Evolutionary conservation across 306 rosid genomes (phyloP).

Genomic region (Rosa chinensis): DNA sequence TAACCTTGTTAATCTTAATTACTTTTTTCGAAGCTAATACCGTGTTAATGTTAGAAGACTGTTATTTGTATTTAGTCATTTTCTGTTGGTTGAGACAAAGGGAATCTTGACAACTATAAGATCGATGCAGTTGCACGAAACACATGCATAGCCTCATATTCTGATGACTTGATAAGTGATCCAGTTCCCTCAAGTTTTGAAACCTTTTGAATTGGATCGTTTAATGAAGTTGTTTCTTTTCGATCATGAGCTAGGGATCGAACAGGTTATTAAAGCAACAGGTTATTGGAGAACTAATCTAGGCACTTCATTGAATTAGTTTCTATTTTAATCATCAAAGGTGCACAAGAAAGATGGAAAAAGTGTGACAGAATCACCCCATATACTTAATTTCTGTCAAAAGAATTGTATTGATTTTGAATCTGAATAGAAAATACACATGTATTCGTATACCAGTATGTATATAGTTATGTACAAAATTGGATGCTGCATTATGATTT

Average conservation of each 20-base stretch:
- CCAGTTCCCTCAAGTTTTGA: background rate
- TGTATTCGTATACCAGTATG: background rate
- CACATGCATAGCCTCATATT: background rate
- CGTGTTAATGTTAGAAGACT: background rate
- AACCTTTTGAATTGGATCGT: background rate
- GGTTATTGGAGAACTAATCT: background rate
- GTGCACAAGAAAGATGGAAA: background rate
- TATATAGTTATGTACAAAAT: background rate
- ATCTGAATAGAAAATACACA: background rate
- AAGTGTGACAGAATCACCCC: background rate
- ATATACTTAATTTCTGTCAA: background rate
- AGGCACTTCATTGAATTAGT: background rate
- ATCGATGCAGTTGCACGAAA: background rate
- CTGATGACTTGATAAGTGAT: background rate
- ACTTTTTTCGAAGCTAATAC: background rate
- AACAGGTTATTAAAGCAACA: background rate
- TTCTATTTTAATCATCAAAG: background rate
- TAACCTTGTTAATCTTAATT: background rate
- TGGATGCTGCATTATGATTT: background rate
- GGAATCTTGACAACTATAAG: constrained; percentile 9
- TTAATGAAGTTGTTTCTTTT: background rate
- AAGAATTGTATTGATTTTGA: background rate
- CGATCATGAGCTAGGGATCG: background rate
- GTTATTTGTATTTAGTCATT: background rate
- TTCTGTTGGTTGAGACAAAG: background rate